phyloP scores from a whole-genome alignment of 257 asterid species.

The Solanum sejunctum region DNA sequence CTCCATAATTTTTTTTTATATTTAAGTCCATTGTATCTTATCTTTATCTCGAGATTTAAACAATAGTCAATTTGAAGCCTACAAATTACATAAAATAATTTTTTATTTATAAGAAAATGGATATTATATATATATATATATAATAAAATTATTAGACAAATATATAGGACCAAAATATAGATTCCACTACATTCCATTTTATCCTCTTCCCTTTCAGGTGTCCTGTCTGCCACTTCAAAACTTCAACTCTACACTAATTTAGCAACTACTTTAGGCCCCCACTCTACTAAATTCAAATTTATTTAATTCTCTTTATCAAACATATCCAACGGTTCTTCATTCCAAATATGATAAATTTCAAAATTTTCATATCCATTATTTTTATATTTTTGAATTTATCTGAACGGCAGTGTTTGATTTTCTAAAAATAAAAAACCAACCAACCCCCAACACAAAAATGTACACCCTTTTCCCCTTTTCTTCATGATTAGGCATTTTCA shows the following conservation, averaged over 20 bases:
- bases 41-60: no score
- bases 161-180: neutral
- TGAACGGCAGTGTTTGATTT: neutral
- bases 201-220: neutral
- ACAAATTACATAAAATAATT: no score
- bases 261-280: neutral
- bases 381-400: neutral
- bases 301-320: slow-evolving; percentile 14
- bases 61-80: no score
- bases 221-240: neutral
- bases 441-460: neutral
- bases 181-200: neutral
- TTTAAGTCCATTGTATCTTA: no score
- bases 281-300: slow-evolving; percentile 14
- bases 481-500: neutral
- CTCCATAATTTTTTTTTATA: no score
- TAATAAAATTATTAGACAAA: no score
- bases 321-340: slow-evolving; percentile 37
- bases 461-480: neutral
- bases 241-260: neutral
- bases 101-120: no score
- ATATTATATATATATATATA: no score
- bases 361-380: slow-evolving; percentile 9
- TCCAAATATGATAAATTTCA: slow-evolving; percentile 1
- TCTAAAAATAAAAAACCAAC: slow-evolving; percentile 2